Conservation (phyloP, 805 yeast species). For the Teunomyces atbi region DNA sequence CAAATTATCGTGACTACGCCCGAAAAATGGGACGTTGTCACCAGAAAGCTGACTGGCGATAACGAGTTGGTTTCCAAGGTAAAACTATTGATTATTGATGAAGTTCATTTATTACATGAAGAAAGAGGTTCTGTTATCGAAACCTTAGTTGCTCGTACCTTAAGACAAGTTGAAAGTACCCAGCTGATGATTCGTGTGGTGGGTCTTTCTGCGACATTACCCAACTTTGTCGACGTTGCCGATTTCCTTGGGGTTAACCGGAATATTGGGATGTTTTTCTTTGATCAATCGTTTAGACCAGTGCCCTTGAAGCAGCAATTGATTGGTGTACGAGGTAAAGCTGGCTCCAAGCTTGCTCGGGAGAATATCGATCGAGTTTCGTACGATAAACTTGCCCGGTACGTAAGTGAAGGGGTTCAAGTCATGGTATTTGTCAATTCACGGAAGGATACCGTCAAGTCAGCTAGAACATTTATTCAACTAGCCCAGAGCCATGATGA, state of each 20-base stretch:
- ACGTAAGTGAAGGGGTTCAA: slow-evolving; percentile 70
- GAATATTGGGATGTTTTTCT: slow-evolving; percentile 88
- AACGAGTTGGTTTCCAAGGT: slow-evolving; percentile 81
- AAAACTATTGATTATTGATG: slow-evolving; percentile 86
- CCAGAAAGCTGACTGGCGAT: slow-evolving; percentile 89
- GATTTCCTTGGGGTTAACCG: slow-evolving; percentile 91
- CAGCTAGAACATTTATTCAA: slow-evolving; percentile 69
- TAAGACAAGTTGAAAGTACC: slow-evolving; percentile 90
- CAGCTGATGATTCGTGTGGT: slow-evolving; percentile 93
- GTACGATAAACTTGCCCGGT: slow-evolving; percentile 71
- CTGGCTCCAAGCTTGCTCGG: slow-evolving; percentile 68
- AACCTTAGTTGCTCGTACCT: slow-evolving; percentile 89
- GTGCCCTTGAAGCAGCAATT: slow-evolving; percentile 88
- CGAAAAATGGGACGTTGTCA: slow-evolving; percentile 97
- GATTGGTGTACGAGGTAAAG: slow-evolving; percentile 82
- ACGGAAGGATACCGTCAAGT: slow-evolving; percentile 85
- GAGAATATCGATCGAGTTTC: slow-evolving; percentile 74
- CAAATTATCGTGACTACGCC: slow-evolving; percentile 93
- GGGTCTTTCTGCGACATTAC: slow-evolving; percentile 91
- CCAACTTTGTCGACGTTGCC: slow-evolving; percentile 89
- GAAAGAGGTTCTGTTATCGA: slow-evolving; percentile 98
- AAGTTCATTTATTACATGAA: slow-evolving; percentile 94
- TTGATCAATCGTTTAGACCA: slow-evolving; percentile 91
- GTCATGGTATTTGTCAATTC: slow-evolving; percentile 98
- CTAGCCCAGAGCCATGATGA: slow-evolving; percentile 67